Conservation (phyloP, 257 asterid genomes). For the Solanum microdontum region DNA sequence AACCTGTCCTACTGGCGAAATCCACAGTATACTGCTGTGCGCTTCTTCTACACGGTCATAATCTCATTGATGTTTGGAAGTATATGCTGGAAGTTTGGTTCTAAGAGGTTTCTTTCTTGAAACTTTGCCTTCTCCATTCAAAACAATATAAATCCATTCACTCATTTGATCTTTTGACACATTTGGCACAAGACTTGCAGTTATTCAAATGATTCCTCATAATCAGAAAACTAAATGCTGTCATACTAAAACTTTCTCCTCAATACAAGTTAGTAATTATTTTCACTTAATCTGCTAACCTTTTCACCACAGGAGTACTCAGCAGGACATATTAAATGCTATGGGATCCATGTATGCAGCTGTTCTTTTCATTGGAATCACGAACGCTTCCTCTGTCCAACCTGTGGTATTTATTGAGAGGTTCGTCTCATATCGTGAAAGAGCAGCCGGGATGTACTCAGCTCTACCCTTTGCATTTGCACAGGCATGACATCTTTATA, state of each 20-base stretch:
- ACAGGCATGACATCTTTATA: constrained; percentile 33
- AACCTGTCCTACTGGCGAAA: constrained; percentile 83
- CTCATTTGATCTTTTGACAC: not conserved
- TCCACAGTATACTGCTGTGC: constrained; percentile 80
- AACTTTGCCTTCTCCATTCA: not conserved
- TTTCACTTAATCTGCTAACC: not conserved
- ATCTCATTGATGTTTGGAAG: constrained; percentile 82
- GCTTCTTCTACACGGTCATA: constrained; percentile 70
- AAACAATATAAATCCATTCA: not conserved
- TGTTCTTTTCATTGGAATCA: constrained; percentile 69
- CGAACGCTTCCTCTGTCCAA: constrained; percentile 72
- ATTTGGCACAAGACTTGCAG: not conserved
- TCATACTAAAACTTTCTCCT: not conserved
- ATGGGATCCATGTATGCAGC: constrained; percentile 99
- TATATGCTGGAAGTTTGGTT: constrained; percentile 85
- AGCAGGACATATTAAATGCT: constrained; percentile 81
- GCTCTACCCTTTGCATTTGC: constrained; percentile 88
- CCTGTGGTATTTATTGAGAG: constrained; percentile 78
- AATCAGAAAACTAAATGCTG: not conserved
- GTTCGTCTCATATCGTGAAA: constrained; percentile 67
- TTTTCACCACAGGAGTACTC: constrained; percentile 36
- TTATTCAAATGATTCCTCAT: not conserved
- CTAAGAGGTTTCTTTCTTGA: constrained; percentile 45
- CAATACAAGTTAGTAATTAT: not conserved
- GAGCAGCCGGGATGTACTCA: constrained; percentile 96